Percentiles rank a stretch among this genome's conserved stretches.
These are phyloP conservation scores for Pseudocohnilembus persalinus DNA, from an alignment of 169 alveolate genomes.

Conservation along the genomic window DNA sequence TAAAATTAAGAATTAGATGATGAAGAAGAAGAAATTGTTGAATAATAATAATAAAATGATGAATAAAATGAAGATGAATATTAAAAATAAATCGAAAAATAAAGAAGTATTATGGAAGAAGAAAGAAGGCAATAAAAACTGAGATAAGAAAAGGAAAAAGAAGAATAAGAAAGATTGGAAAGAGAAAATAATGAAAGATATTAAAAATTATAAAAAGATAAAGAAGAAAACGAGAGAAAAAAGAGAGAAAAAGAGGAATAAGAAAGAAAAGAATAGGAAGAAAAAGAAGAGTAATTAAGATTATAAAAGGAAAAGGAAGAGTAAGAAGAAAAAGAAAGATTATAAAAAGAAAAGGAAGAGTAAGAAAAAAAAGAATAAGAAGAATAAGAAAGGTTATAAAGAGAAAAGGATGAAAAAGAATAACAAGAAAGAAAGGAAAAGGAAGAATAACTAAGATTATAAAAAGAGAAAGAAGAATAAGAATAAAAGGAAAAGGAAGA, in stretches of 20 bases:
- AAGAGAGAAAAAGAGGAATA: background rate
- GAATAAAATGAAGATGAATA: background rate
- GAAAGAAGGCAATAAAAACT: too few species aligned
- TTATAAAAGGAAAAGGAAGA: background rate
- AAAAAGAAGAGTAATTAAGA: too few species aligned
- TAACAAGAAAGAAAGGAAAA: too few species aligned
- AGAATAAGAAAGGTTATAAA: background rate
- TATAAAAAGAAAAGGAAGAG: background rate
- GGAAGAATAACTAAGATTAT: background rate
- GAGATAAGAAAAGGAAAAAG: too few species aligned
- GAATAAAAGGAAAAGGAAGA: background rate
- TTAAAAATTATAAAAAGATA: too few species aligned
- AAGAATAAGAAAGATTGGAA: background rate
- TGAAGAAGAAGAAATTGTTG: background rate
- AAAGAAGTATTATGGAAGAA: too few species aligned
- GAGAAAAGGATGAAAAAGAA: background rate
- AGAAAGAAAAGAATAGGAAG: background rate
- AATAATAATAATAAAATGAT: too few species aligned
- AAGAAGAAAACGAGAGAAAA: background rate
- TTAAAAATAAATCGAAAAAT: too few species aligned
- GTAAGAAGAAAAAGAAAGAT: background rate
- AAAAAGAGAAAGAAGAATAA: background rate
- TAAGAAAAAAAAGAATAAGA: background rate
- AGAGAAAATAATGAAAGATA: too few species aligned
- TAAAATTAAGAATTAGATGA: too few species aligned